Percentiles rank a stretch among this genome's conserved stretches.
Evolutionary conservation across 805 yeast species (phyloP).

Genomic region (Ogataea glucozyma): DNA sequence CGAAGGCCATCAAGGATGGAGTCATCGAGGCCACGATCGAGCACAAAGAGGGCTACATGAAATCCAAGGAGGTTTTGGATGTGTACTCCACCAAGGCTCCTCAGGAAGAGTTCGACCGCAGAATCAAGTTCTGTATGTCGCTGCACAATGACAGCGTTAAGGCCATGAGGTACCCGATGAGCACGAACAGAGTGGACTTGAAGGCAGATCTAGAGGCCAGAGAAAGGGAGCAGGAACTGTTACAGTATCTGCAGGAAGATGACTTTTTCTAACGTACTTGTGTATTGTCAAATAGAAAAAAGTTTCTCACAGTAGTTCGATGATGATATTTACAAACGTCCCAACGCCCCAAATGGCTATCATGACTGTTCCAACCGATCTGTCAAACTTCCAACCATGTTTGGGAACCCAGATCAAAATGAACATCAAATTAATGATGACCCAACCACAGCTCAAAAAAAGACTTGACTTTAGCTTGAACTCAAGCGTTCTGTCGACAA

Average conservation of each 20-base stretch:
- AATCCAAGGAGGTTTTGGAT: conserved; percentile 82
- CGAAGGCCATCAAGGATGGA: conserved; percentile 95
- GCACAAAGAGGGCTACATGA: conserved; percentile 89
- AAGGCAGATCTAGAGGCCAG: conserved; percentile 55
- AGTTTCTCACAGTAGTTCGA: conserved; percentile 28
- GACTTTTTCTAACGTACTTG: conserved; percentile 42
- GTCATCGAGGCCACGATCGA: conserved; percentile 94
- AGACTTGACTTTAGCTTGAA: conserved; percentile 39
- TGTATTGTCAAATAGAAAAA: no score
- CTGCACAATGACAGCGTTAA: conserved; percentile 90
- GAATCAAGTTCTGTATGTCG: conserved; percentile 88
- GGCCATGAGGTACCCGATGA: conserved; percentile 89
- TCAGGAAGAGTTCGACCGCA: conserved; percentile 83
- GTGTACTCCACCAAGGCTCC: conserved; percentile 87
- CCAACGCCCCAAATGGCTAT: conserved; percentile 44
- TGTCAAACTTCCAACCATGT: conserved; percentile 43
- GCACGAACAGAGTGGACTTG: conserved; percentile 49
- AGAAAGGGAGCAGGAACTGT: conserved; percentile 50
- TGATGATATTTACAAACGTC: conserved; percentile 34
- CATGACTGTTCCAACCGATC: conserved; percentile 40
- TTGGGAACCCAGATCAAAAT: conserved; percentile 42
- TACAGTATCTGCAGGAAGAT: conserved; percentile 48
- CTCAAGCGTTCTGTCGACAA: conserved; percentile 37
- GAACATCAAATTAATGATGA: conserved; percentile 41
- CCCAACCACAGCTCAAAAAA: conserved; percentile 42